Conservation (phyloP, 805 yeast species). For the Alloascoidea africana region DNA sequence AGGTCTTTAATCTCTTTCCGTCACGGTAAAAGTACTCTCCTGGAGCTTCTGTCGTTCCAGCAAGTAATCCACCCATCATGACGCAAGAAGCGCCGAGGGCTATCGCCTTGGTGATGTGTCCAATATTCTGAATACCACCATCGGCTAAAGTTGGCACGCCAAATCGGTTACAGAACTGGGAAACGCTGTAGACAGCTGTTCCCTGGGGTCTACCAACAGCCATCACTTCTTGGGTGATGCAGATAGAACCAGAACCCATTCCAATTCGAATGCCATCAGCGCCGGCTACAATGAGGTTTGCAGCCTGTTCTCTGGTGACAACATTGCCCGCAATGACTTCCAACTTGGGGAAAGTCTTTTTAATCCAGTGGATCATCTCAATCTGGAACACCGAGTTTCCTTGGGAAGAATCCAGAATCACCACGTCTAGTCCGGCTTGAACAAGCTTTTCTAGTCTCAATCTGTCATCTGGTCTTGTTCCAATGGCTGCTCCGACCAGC, state of each 20-base stretch:
- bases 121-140: conserved; percentile 98
- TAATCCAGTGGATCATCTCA: conserved; percentile 87
- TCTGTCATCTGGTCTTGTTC: conserved; percentile 83
- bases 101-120: conserved; percentile 93
- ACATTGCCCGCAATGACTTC: conserved; percentile 97
- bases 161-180: conserved; percentile 85
- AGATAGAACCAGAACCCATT: conserved; percentile 99
- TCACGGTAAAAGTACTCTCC: conserved; percentile 97
- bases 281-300: conserved; percentile 85
- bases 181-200: conserved; percentile 90
- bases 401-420: conserved; percentile 89
- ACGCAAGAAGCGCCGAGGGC: conserved; percentile 95
- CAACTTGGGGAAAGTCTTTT: conserved; percentile 59
- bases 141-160: conserved; percentile 99
- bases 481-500: conserved; percentile 97
- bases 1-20: conserved; percentile 92
- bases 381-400: conserved; percentile 95
- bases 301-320: conserved; percentile 98
- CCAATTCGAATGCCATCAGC: conserved; percentile 98
- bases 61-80: conserved; percentile 99
- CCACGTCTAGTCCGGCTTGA: conserved; percentile 95
- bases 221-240: conserved; percentile 99
- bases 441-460: conserved; percentile 73
- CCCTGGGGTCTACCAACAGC: conserved; percentile 99
- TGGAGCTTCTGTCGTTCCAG: conserved; percentile 97